Conservation (phyloP, 805 yeast genomes). For the Candida broadrunensis region DNA sequence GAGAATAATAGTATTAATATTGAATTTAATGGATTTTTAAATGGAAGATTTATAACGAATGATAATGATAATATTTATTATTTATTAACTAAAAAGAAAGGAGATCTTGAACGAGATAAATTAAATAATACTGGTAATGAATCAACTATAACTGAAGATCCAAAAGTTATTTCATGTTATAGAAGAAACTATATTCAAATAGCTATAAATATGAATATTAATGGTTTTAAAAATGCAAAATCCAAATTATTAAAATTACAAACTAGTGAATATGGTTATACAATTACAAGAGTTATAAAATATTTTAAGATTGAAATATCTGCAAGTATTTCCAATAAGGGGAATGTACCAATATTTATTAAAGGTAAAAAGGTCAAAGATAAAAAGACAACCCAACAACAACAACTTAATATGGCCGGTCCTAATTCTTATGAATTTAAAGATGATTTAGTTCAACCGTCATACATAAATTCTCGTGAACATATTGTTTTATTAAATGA, state of each 20-base stretch:
- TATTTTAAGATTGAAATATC: constrained; percentile 35
- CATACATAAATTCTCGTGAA: constrained; percentile 15
- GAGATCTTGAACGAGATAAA: not conserved
- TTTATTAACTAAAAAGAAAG: constrained; percentile 13
- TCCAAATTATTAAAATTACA: constrained; percentile 28
- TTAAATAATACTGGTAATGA: not conserved
- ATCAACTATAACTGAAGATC: constrained; percentile 14
- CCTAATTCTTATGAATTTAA: constrained; percentile 4
- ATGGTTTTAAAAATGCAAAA: constrained; percentile 19
- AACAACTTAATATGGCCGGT: not conserved
- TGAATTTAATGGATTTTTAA: constrained; percentile 34
- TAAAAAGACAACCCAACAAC: constrained; percentile 4
- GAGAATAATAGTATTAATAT: constrained; percentile 22
- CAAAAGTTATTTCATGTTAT: constrained; percentile 44
- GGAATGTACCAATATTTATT: constrained; percentile 31
- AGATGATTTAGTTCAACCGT: constrained; percentile 14
- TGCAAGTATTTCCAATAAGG: constrained; percentile 29
- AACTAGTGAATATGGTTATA: constrained; percentile 34
- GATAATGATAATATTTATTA: constrained; percentile 38
- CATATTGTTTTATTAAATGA: constrained; percentile 26
- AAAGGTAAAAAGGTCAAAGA: constrained; percentile 14
- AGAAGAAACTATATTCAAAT: constrained; percentile 42
- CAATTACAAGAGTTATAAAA: constrained; percentile 33
- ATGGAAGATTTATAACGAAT: constrained; percentile 42
- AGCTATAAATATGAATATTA: constrained; percentile 25